Percentiles rank a stretch among this genome's conserved stretches.
Conservation (phyloP, 2,329 filamentous ascomycete species). For the Chaetomiaceae sp. region DNA sequence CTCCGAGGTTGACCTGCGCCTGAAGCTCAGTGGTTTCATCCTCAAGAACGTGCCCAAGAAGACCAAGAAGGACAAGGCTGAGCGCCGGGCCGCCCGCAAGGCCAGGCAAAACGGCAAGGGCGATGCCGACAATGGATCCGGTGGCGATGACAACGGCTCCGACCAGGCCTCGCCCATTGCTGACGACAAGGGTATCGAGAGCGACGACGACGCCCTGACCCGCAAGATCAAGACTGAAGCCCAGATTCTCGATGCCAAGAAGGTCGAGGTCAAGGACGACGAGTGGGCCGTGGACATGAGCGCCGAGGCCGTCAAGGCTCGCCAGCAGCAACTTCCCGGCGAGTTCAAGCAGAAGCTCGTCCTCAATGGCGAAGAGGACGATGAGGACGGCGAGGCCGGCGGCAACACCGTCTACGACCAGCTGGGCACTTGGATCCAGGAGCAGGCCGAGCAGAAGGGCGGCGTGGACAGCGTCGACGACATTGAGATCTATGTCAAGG, state of each 20-base stretch:
- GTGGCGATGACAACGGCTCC: slow-evolving; percentile 46
- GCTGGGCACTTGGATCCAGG: slow-evolving; percentile 86
- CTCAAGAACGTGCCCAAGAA: slow-evolving; percentile 90
- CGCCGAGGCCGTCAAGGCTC: slow-evolving; percentile 88
- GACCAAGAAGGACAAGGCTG: slow-evolving; percentile 96
- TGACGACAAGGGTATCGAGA: slow-evolving; percentile 54
- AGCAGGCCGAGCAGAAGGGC: slow-evolving; percentile 64
- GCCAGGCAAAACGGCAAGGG: slow-evolving; percentile 71
- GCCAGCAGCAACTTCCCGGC: slow-evolving; percentile 84
- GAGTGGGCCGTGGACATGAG: slow-evolving; percentile 97
- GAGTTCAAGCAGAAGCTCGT: slow-evolving; percentile 92
- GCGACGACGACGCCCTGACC: slow-evolving; percentile 74
- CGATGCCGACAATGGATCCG: slow-evolving; percentile 51
- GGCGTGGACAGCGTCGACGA: slow-evolving; percentile 75
- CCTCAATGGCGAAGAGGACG: slow-evolving; percentile 68
- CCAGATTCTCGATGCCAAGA: slow-evolving; percentile 40
- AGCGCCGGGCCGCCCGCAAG: slow-evolving; percentile 82
- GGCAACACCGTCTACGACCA: slow-evolving; percentile 77
- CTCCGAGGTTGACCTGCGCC: slow-evolving; percentile 81
- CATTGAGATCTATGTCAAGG: slow-evolving; percentile 91
- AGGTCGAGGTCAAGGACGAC: slow-evolving; percentile 64
- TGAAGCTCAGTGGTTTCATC: slow-evolving; percentile 96
- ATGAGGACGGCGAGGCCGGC: slow-evolving; percentile 72
- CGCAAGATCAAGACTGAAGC: slow-evolving; percentile 67
- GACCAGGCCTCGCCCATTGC: slow-evolving; percentile 35